These are phyloP conservation scores for Harringtonia lauricola DNA, from an alignment of 2,329 filamentous ascomycete species.

Conservation along the genomic window DNA sequence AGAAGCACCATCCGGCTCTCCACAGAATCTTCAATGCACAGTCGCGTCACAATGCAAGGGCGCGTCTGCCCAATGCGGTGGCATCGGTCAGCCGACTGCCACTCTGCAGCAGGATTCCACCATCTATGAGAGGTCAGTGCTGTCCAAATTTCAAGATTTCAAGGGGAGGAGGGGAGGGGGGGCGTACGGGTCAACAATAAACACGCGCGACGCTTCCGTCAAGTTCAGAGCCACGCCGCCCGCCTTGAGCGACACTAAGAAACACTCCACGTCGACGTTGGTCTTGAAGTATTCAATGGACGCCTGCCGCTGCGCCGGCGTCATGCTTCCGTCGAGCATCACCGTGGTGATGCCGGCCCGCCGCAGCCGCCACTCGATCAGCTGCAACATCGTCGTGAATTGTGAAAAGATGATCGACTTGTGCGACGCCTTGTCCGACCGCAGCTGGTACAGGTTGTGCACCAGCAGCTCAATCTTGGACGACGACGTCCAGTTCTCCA, in stretches of 20 bases:
- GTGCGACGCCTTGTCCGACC: slow-evolving; percentile 83
- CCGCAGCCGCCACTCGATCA: slow-evolving; percentile 92
- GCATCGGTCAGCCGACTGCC: slow-evolving; percentile 90
- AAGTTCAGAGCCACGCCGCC: slow-evolving; percentile 92
- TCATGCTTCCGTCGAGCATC: slow-evolving; percentile 98
- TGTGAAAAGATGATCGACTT: slow-evolving; percentile 98
- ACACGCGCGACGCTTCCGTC: slow-evolving; percentile 88
- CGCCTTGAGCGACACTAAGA: slow-evolving; percentile 90
- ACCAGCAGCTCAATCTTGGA: slow-evolving; percentile 97
- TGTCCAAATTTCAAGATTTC: too few relatives aligned
- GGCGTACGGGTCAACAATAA: slow-evolving; percentile 89
- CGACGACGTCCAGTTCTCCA: slow-evolving; percentile 97
- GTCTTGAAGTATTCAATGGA: slow-evolving; percentile 97
- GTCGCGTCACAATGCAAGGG: slow-evolving; percentile 84
- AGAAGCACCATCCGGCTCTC: slow-evolving; percentile 91
- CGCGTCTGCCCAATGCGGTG: slow-evolving; percentile 93
- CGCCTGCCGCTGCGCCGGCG: slow-evolving; percentile 80
- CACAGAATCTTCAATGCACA: slow-evolving; percentile 94
- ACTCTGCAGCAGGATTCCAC: slow-evolving; percentile 99
- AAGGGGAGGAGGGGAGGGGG: neutral
- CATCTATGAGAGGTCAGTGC: slow-evolving; percentile 45
- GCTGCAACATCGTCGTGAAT: slow-evolving; percentile 93
- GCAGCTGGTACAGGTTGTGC: slow-evolving; percentile 83
- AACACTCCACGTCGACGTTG: slow-evolving; percentile 87
- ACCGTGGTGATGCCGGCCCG: slow-evolving; percentile 97